Evolutionary conservation across 805 yeast species (phyloP), one percentile per base, ranked within the genome.

Genomic region (Ogataea zsoltii): DNA sequence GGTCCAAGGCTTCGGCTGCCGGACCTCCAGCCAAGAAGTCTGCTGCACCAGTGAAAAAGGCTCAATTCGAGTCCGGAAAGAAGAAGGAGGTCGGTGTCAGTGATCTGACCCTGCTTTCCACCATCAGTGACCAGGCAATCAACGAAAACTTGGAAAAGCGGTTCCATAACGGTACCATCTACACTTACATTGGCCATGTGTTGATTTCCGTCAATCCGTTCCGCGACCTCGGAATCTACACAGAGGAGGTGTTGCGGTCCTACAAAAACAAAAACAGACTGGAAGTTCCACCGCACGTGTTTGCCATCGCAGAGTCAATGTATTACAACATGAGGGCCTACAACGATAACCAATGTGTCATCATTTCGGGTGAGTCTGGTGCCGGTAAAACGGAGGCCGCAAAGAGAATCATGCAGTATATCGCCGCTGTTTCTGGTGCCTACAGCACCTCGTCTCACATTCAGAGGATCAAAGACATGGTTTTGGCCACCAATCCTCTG

Each of bases 321-420:
- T 94, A 85, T 67, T 92, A 94, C 69, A 88, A 92, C 65, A 77
- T 94, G 83, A 91, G 91, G 67, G 85, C 96, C 0, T 94, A 94
- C 68, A 81, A 86, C 48, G 98, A 94, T 58, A 89, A 83, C 62
- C 99, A 94, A 66, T 92, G 98, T 76, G 98, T 94, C 17, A 94
- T 94, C 57, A 94, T 94, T 55, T 88, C 96, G 2, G 98, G 98
- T 46, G 98, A 92, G 66, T 88, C 96, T 1, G 98, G 98, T 51
- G 98, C 98, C 4, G 98, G 98, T 41, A 92, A 92, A 63, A 92
- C 98, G 4, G 98, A 92, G 69, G 97, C 97, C 17, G 97, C 98
- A 33, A 92, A 92, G 72, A 82, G 95, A 65, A 91, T 92, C 67
- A 92, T 92, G 98, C 97, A 92, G 68, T 92, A 92, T 65, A 85